Percentiles rank a stretch among this genome's conserved stretches.
These are phyloP conservation scores for Cutaneotrichosporon mucoides DNA, from an alignment of 1,284 basidiomycete genomes.

Conservation along the genomic window DNA sequence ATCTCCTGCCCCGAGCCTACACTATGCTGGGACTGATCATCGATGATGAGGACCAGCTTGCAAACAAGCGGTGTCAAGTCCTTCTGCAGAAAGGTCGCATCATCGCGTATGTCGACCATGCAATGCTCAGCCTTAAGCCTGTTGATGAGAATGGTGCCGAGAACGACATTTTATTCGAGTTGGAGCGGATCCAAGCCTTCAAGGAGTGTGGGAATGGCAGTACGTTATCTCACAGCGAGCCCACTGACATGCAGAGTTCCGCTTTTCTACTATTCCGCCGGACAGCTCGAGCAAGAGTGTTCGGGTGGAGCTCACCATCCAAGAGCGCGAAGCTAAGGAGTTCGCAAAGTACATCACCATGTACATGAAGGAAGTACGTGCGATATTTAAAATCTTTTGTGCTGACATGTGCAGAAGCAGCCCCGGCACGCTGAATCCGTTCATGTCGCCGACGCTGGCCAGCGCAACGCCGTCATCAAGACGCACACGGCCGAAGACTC, in stretches of 20 bases:
- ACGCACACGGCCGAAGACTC: no score
- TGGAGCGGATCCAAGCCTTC: background rate
- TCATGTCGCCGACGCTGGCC: no score
- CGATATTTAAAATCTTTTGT: background rate
- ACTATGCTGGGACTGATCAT: conserved; percentile 4
- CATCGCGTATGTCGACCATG: conserved; percentile 15
- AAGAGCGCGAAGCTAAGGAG: conserved; percentile 46
- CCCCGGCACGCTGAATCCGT: background rate
- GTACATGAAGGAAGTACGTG: background rate
- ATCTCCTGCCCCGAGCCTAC: conserved; percentile 11
- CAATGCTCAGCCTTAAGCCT: conserved; percentile 4
- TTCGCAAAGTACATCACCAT: conserved; percentile 24
- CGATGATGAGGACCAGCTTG: conserved; percentile 9
- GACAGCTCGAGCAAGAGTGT: background rate
- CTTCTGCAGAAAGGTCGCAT: conserved; percentile 9
- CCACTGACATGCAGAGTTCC: background rate
- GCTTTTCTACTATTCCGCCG: background rate
- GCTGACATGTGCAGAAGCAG: background rate
- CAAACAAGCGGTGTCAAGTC: conserved; percentile 1
- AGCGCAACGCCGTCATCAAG: no score
- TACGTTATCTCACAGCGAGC: background rate
- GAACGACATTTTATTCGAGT: background rate
- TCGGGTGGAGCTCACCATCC: background rate
- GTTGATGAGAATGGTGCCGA: background rate
- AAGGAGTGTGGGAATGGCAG: background rate